These are phyloP conservation scores for Zygosaccharomyces sapae DNA, from an alignment of 1,139 yeast species.

Conservation along the genomic window DNA sequence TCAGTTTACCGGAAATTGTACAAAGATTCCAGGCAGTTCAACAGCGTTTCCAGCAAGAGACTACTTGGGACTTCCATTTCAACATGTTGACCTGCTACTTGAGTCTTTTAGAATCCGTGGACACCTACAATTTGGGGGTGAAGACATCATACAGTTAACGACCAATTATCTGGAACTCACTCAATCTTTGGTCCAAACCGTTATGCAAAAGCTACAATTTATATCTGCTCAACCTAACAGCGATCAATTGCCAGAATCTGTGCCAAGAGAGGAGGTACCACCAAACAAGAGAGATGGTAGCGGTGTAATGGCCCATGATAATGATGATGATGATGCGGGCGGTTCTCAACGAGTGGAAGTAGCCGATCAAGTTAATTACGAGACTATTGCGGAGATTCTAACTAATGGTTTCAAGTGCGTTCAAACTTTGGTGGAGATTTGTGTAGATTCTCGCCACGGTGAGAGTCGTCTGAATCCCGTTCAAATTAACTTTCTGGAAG, in stretches of 20 bases:
- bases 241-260: conserved; percentile 7
- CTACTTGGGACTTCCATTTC: conserved; percentile 35
- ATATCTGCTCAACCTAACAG: background rate
- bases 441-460: conserved; percentile 16
- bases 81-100: conserved; percentile 32
- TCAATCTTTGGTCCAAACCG: conserved; percentile 15
- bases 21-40: conserved; percentile 24
- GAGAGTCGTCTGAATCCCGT: conserved; percentile 16
- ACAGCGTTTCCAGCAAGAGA: conserved; percentile 18
- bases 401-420: conserved; percentile 23
- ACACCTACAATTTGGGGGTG: conserved; percentile 15
- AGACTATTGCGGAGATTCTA: conserved; percentile 27
- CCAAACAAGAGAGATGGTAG: conserved; percentile 14
- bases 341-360: conserved; percentile 25
- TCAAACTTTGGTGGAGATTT: conserved; percentile 21
- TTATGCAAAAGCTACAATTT: conserved; percentile 20
- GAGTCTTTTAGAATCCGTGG: conserved; percentile 25
- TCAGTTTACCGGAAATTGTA: conserved; percentile 24
- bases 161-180: conserved; percentile 18
- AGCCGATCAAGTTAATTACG: conserved; percentile 28
- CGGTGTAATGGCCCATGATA: conserved; percentile 13
- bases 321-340: conserved; percentile 1
- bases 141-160: conserved; percentile 17
- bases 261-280: conserved; percentile 1
- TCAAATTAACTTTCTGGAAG: conserved; percentile 25